Evolutionary conservation across 1,284 basidiomycete genomes (phyloP), one percentile per base, ranked within the genome.

Genomic region (Mycosarcoma mackinlayi): DNA sequence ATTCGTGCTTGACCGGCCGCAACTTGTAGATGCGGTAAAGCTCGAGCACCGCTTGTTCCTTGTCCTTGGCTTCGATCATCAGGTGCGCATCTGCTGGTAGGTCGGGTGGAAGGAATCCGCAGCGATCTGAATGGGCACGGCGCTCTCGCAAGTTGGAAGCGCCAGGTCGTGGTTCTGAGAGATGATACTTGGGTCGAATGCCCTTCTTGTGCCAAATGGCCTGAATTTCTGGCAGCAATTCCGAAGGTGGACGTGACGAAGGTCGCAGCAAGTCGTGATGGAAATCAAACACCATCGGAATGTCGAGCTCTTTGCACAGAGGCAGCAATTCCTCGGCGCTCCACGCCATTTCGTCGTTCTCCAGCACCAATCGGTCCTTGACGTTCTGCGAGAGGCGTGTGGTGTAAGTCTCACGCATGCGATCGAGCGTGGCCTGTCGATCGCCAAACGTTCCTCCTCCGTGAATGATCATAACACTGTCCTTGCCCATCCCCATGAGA

Each of bases 21-120:
- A 94, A 83, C 40, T 85, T 85, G 77, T 95, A 94, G 41, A 92
- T 89, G 64, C 92, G 84, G 78, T 92, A 89, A 35, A 95, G 81
- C 69, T 94, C 88, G 53, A 96, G 87, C 7, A 96, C 93, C 7
- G 92, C 93, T 81, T 95, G 93, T 83, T 95, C 93, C 84, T 94
- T 93, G 82, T 92, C 91, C 82, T 93, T 92, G 8, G 91, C 91
- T 86, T 96, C 93, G 65, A 96, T 92, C 93, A 95, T 95, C 68
- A 95, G 81, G 83, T 95, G 92, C 55, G 77, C 58, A 34, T 83
- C 76, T 1, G 77, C 75, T 1, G 83, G 83, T 24, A 84, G 53
- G 39, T 89, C 88, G 0, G 82, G 82, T 0, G 92, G 92, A 18
- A 93, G 83, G 27, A 79, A 83, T 66, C 88, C 85, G 75, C 91